These are phyloP conservation scores for Malassezia arunalokei DNA, from an alignment of 1,284 basidiomycete genomes.

Conservation along the genomic window DNA sequence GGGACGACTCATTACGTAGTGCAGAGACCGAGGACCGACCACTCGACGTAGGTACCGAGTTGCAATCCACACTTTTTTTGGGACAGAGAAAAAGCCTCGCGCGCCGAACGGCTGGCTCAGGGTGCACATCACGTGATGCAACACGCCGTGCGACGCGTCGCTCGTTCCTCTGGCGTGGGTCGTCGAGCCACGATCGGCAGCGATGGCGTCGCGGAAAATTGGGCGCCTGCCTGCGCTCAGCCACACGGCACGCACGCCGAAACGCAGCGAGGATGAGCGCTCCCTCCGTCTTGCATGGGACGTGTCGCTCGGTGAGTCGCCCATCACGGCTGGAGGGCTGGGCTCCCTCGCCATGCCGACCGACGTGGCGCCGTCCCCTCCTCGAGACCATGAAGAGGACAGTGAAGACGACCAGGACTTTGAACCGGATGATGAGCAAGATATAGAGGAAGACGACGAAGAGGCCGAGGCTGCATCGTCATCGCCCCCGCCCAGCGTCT, in stretches of 20 bases:
- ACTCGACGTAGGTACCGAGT: background rate
- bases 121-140: slow-evolving; percentile 3
- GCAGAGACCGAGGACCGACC: background rate
- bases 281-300: slow-evolving; percentile 3
- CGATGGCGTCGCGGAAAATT: slow-evolving; percentile 11
- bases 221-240: slow-evolving; percentile 4
- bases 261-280: background rate
- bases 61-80: slow-evolving; percentile 3
- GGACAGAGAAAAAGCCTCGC: background rate
- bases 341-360: background rate
- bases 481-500: background rate
- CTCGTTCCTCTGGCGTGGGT: slow-evolving; percentile 4
- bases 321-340: slow-evolving; percentile 3
- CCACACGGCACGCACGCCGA: background rate
- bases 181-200: background rate
- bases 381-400: background rate
- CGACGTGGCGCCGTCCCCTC: background rate
- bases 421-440: background rate
- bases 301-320: slow-evolving; percentile 11
- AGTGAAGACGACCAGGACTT: background rate
- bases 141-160: background rate
- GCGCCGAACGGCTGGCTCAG: background rate
- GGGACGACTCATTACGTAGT: slow-evolving; percentile 10
- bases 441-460: background rate
- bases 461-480: background rate